Conservation (phyloP, 208 protist genomes). For the Wallacemonas sp. region DNA sequence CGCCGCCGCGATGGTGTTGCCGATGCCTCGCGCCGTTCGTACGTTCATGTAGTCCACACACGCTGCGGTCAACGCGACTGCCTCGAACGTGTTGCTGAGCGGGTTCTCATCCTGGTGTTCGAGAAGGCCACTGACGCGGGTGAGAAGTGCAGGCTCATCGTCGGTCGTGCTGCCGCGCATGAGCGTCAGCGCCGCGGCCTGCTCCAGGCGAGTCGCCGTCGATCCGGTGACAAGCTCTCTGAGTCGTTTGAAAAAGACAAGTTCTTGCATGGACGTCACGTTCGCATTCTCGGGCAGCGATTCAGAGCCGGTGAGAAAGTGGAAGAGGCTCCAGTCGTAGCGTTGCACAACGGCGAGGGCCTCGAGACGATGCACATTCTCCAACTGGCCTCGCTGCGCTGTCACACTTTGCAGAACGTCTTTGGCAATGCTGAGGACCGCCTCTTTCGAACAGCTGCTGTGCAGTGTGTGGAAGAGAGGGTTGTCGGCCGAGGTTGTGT, state of each 20-base stretch:
- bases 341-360: slow-evolving; percentile 2
- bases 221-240: neutral
- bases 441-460: neutral
- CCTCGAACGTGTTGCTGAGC: slow-evolving; percentile 13
- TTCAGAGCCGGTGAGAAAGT: slow-evolving; percentile 13
- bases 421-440: neutral
- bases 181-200: slow-evolving; percentile 8
- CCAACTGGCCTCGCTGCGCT: neutral
- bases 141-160: neutral
- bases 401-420: neutral
- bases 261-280: neutral
- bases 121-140: slow-evolving; percentile 1
- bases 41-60: slow-evolving; percentile 9
- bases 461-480: slow-evolving; percentile 4
- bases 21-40: neutral
- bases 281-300: neutral
- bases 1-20: neutral
- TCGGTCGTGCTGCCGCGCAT: neutral
- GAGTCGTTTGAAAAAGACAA: slow-evolving; percentile 1
- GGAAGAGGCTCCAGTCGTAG: neutral
- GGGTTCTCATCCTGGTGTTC: neutral
- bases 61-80: slow-evolving; percentile 10
- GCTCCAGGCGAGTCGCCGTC: slow-evolving; percentile 5
- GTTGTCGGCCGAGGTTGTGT: too few relatives aligned
- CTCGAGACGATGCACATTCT: slow-evolving; percentile 9